Conservation (phyloP, 2,329 filamentous ascomycete genomes). For the Ambrosiella xylebori region DNA sequence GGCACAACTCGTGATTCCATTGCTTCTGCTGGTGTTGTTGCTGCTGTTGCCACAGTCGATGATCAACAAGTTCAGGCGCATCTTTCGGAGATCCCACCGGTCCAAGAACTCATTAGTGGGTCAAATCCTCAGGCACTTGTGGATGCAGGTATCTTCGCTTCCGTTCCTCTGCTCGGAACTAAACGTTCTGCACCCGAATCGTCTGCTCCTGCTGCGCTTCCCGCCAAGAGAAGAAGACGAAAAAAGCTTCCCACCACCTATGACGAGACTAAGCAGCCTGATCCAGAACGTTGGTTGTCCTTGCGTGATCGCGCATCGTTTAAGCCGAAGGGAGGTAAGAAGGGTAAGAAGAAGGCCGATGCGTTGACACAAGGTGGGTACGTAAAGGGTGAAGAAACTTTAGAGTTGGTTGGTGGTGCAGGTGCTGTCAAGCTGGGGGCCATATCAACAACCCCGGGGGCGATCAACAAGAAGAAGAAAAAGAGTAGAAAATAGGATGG, state of each 20-base stretch:
- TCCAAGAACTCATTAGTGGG: constrained; percentile 42
- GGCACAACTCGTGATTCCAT: constrained; percentile 50
- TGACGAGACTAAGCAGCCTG: constrained; percentile 61
- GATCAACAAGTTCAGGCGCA: constrained; percentile 37
- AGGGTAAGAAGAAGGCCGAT: constrained; percentile 67
- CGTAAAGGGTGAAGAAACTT: constrained; percentile 46
- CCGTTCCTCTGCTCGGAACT: constrained; percentile 22
- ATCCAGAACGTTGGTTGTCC: constrained; percentile 87
- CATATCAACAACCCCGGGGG: constrained; percentile 15
- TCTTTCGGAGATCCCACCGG: constrained; percentile 39
- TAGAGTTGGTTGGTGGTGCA: constrained; percentile 45
- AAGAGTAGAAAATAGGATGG: constrained; percentile 26
- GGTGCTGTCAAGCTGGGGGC: constrained; percentile 47
- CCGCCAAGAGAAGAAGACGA: constrained; percentile 39
- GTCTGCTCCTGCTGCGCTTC: constrained; percentile 18
- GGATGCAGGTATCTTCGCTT: constrained; percentile 40
- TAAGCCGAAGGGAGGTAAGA: constrained; percentile 69
- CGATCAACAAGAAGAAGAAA: constrained; percentile 32
- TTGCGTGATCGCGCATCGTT: constrained; percentile 79
- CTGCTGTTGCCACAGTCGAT: constrained; percentile 52
- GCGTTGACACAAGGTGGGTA: constrained; percentile 74
- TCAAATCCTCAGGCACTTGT: constrained; percentile 48
- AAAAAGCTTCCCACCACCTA: constrained; percentile 54
- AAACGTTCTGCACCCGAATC: constrained; percentile 28
- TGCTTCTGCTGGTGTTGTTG: constrained; percentile 69